Evolutionary conservation across 345 rosid species (phyloP).

Genomic region (Kernera saxatilis): DNA sequence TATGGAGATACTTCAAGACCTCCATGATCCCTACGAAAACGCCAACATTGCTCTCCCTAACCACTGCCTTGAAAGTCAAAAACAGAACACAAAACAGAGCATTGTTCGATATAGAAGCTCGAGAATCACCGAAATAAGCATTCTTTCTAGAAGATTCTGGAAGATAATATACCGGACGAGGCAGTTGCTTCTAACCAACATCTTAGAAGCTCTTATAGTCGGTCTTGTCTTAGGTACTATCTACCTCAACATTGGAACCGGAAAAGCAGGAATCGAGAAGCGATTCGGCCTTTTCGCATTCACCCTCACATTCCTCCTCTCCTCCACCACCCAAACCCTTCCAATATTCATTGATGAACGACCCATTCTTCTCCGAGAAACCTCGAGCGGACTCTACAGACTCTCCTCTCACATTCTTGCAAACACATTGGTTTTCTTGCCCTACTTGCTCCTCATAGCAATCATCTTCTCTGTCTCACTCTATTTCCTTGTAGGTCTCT

Average conservation of each 20-base stretch:
- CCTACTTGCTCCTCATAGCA: constrained; percentile 63
- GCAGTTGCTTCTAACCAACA: constrained; percentile 73
- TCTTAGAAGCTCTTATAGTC: constrained; percentile 73
- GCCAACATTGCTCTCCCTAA: constrained; percentile 19
- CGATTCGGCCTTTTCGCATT: constrained; percentile 90
- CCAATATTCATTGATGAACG: constrained; percentile 89
- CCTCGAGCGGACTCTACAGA: constrained; percentile 80
- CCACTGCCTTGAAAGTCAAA: not conserved
- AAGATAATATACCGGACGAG: constrained; percentile 78
- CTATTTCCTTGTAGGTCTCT: constrained; percentile 87
- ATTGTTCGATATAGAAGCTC: constrained; percentile 45
- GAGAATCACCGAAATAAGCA: constrained; percentile 51
- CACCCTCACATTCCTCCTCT: constrained; percentile 91
- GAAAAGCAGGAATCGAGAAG: constrained; percentile 68
- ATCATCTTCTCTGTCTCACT: constrained; percentile 63
- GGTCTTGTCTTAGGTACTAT: constrained; percentile 90
- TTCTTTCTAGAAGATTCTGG: constrained; percentile 57
- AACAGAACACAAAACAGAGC: constrained; percentile 18
- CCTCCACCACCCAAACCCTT: constrained; percentile 85
- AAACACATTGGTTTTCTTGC: constrained; percentile 81
- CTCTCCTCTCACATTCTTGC: constrained; percentile 80
- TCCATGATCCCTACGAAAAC: constrained; percentile 31
- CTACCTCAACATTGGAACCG: constrained; percentile 69
- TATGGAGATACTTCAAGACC: constrained; percentile 73
- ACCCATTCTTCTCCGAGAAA: constrained; percentile 66